Evolutionary conservation across 352 stramenopile species (phyloP), one percentile per base, ranked within the genome.

Genomic region (Phytophthora citricola): DNA sequence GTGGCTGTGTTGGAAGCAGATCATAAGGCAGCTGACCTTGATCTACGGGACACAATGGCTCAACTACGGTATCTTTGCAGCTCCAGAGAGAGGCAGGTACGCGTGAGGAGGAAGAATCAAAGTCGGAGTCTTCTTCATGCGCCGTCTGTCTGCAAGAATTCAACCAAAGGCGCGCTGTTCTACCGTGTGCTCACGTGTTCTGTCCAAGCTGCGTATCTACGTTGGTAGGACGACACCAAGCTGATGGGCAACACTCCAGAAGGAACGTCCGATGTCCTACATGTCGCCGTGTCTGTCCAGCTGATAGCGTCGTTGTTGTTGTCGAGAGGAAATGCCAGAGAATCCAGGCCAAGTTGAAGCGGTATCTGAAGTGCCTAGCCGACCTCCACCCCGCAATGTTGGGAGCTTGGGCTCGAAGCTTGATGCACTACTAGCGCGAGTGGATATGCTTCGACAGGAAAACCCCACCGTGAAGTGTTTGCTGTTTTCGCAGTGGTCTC

Each of bases 401-500:
- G 63, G 58, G 5, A 84, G 83, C 24, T 83, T 83, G 56, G 83
- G 87, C 0, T 91, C 80, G 4, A 95, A 95, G 54, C 73, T 94
- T 27, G 84, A 94, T 38, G 75, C 81, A 1, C 77, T 94, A 11
- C 59, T 90, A 17, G 58, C 62, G 1, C 78, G 84, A 45, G 71
- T 94, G 14, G 62, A 75, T 15, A 45, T 67, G 1, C 71, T 95
- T 3, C 74, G 79, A 29, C 68, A 75, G 2, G 56, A 71, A 36
- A 78, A 91, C 26, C 50, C 81, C 4, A 73, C 80, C 17, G 84
- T 97, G 24, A 98, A 98, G 69, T 85, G 81, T 32, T 51, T 98
- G 27, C 69, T 98, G 4, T 98, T 98, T 50, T 96, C 86, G 10
- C 89, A 98, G 64, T 98, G 93, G 92, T 78, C 90, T 14, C 87